phyloP scores from a whole-genome alignment of 257 asterid genomes.

The Galeopsis tetrahit region DNA sequence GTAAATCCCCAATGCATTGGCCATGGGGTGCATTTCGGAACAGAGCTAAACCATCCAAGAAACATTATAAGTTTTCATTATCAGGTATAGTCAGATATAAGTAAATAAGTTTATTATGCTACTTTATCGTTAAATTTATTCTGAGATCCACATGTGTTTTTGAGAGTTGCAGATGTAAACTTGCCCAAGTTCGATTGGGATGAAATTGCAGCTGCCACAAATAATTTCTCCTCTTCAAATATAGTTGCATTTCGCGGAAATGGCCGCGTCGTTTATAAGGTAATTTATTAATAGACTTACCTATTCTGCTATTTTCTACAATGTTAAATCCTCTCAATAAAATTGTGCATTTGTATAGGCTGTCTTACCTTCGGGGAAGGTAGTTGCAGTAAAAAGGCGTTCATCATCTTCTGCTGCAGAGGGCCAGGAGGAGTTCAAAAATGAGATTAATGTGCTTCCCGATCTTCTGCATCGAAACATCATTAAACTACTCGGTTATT shows the following conservation, averaged over 20 bases:
- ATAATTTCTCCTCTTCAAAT: not conserved
- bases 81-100: not conserved
- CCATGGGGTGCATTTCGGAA: not conserved
- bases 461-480: slow-evolving; percentile 34
- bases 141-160: not conserved
- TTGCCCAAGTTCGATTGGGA: not conserved
- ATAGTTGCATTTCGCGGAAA: not conserved
- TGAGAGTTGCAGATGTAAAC: not conserved
- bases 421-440: not conserved
- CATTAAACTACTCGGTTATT: slow-evolving; percentile 35
- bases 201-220: not conserved
- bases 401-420: not conserved
- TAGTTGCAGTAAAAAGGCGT: slow-evolving; percentile 31
- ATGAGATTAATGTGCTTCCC: slow-evolving; percentile 27
- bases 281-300: too few relatives aligned
- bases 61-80: not conserved
- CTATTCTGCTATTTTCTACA: too few relatives aligned
- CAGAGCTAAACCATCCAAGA: slow-evolving; percentile 1
- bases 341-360: slow-evolving; percentile 25
- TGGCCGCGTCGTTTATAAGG: too few relatives aligned
- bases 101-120: too few relatives aligned
- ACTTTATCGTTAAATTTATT: too few relatives aligned
- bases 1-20: slow-evolving; percentile 7
- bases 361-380: slow-evolving; percentile 27
- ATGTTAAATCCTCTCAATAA: too few relatives aligned